Percentiles rank a stretch among this genome's conserved stretches.
These are phyloP conservation scores for Ophiostoma sp. DNA, from an alignment of 2,329 filamentous ascomycete species.

Conservation along the genomic window DNA sequence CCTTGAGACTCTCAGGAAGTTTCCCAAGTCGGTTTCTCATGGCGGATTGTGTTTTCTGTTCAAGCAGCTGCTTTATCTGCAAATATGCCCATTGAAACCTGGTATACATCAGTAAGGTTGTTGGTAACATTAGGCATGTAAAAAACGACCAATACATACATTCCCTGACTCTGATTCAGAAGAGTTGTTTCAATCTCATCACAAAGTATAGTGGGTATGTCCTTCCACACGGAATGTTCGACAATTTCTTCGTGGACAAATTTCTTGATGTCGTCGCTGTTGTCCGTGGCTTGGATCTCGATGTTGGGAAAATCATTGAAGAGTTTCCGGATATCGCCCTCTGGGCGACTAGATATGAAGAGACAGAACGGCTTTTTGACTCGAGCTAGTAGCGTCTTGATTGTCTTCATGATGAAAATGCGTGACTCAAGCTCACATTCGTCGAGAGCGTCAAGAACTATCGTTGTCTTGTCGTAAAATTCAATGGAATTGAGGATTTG, in stretches of 20 bases:
- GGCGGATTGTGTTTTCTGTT: conserved; percentile 29
- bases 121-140: not conserved
- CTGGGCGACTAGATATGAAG: conserved; percentile 39
- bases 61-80: conserved; percentile 36
- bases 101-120: not conserved
- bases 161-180: conserved; percentile 33
- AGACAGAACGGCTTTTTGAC: conserved; percentile 36
- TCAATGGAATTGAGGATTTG: conserved; percentile 34
- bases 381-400: conserved; percentile 33
- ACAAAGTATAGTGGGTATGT: conserved; percentile 28
- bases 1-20: conserved; percentile 35
- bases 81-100: conserved; percentile 40
- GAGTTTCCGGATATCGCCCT: conserved; percentile 33
- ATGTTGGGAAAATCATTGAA: conserved; percentile 32
- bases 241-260: conserved; percentile 34
- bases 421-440: conserved; percentile 37
- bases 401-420: conserved; percentile 32
- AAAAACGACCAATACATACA: conserved; percentile 32
- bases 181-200: conserved; percentile 32
- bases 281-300: conserved; percentile 35
- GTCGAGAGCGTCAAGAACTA: conserved; percentile 42
- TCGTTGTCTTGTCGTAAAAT: conserved; percentile 36
- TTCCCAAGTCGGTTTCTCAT: conserved; percentile 35
- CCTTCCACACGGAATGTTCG: conserved; percentile 29
- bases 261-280: conserved; percentile 35